Percentiles rank a stretch among this genome's conserved stretches.
phyloP scores from a whole-genome alignment of 805 yeast genomes.

The Lachancea quebecensis region DNA sequence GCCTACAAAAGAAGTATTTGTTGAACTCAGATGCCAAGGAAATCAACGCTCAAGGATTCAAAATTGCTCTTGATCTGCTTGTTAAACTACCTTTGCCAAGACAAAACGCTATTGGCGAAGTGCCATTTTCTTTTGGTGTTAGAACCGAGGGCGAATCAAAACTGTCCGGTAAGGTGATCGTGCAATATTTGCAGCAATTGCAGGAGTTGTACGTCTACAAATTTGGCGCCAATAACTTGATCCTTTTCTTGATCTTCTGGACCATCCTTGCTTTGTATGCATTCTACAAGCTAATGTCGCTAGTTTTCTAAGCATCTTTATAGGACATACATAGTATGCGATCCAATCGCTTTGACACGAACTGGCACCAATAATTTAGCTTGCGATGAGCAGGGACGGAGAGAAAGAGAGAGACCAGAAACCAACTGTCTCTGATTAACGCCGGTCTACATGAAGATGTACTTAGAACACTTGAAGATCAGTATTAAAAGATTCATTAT shows the following conservation, averaged over 20 bases:
- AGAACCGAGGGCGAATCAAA: conserved; percentile 50
- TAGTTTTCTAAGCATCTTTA: neutral
- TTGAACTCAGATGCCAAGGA: conserved; percentile 29
- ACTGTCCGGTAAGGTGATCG: conserved; percentile 42
- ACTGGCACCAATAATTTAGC: neutral
- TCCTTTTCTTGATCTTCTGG: conserved; percentile 30
- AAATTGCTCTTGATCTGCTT: conserved; percentile 42
- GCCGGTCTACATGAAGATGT: too few species aligned
- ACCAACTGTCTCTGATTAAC: too few species aligned
- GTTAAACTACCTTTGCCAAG: conserved; percentile 38
- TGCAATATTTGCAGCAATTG: conserved; percentile 41
- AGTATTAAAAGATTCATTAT: too few species aligned
- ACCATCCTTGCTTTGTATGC: conserved; percentile 27
- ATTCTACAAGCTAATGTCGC: conserved; percentile 18
- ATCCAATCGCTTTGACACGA: neutral
- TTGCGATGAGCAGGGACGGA: too few species aligned
- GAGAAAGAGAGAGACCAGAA: too few species aligned
- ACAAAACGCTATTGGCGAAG: conserved; percentile 36
- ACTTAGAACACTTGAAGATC: too few species aligned
- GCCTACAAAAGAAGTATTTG: conserved; percentile 41
- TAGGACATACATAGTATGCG: neutral
- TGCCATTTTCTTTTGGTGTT: conserved; percentile 46
- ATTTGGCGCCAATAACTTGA: conserved; percentile 36
- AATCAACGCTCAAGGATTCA: conserved; percentile 41
- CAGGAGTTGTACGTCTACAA: conserved; percentile 42